Conservation (phyloP, 352 stramenopile genomes). For the Pythium diclinum region DNA sequence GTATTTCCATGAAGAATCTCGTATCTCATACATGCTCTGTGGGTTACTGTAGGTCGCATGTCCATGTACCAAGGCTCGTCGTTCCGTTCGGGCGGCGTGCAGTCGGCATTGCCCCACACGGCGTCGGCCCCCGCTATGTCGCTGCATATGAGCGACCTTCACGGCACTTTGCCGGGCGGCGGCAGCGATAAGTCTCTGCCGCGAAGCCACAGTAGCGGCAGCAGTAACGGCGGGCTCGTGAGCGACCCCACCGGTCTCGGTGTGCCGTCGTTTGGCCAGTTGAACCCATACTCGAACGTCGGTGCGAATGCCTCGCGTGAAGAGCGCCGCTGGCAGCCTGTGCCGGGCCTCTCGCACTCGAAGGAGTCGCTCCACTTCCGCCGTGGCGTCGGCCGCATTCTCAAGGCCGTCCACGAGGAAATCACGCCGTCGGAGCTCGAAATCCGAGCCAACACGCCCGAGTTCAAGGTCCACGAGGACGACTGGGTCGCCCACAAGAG, state of each 20-base stretch:
- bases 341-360: constrained; percentile 68
- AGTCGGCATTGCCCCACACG: constrained; percentile 20
- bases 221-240: constrained; percentile 42
- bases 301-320: constrained; percentile 20
- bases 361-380: constrained; percentile 83
- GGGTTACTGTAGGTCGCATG: neutral
- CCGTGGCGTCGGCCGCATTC: constrained; percentile 62
- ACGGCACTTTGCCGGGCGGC: constrained; percentile 17
- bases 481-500: constrained; percentile 86
- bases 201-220: constrained; percentile 5
- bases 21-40: neutral
- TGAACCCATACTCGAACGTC: constrained; percentile 75
- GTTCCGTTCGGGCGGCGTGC: neutral
- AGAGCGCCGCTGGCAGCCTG: constrained; percentile 73
- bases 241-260: constrained; percentile 89
- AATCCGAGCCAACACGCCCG: constrained; percentile 85
- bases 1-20: neutral
- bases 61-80: constrained; percentile 17
- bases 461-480: constrained; percentile 83
- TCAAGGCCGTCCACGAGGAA: constrained; percentile 77
- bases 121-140: constrained; percentile 23
- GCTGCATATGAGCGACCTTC: constrained; percentile 22
- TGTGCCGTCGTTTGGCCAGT: constrained; percentile 63
- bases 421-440: constrained; percentile 82
- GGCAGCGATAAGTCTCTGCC: neutral